These are phyloP conservation scores for Aphanoascus verrucosus DNA, from an alignment of 2,329 filamentous ascomycete genomes.

Conservation along the genomic window DNA sequence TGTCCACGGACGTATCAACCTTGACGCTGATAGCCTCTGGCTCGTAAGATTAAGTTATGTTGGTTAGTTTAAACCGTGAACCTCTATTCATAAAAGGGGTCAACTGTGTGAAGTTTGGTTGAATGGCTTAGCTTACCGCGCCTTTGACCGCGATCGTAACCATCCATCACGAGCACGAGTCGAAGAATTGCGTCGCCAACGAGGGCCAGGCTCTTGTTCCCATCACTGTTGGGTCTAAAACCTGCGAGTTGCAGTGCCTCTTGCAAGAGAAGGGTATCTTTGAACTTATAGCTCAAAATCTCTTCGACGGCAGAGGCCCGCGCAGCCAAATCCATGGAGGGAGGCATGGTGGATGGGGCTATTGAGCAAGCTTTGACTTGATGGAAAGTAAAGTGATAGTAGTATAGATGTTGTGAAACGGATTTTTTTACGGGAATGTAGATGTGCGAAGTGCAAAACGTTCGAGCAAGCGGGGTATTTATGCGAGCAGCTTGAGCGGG, in stretches of 20 bases:
- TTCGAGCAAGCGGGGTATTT: too few relatives aligned
- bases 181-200: slow-evolving; percentile 10
- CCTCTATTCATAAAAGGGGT: too few relatives aligned
- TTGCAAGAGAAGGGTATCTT: neutral
- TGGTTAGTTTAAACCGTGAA: neutral
- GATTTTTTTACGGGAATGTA: too few relatives aligned
- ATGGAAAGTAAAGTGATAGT: too few relatives aligned
- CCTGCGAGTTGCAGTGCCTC: neutral
- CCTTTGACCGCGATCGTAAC: neutral
- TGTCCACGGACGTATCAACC: slow-evolving; percentile 2
- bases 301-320: too few relatives aligned
- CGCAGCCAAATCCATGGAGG: too few relatives aligned
- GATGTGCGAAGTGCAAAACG: too few relatives aligned
- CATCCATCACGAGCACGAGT: slow-evolving; percentile 2
- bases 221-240: neutral
- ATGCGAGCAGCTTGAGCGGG: too few relatives aligned
- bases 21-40: neutral
- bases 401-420: too few relatives aligned
- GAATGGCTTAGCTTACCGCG: slow-evolving; percentile 7
- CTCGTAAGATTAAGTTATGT: neutral
- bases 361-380: too few relatives aligned
- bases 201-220: slow-evolving; percentile 10
- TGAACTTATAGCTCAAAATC: neutral
- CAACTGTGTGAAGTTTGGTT: too few relatives aligned
- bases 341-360: too few relatives aligned